Conservation (phyloP, 495 filamentous ascomycete genomes). For the Apodospora peruviana region DNA sequence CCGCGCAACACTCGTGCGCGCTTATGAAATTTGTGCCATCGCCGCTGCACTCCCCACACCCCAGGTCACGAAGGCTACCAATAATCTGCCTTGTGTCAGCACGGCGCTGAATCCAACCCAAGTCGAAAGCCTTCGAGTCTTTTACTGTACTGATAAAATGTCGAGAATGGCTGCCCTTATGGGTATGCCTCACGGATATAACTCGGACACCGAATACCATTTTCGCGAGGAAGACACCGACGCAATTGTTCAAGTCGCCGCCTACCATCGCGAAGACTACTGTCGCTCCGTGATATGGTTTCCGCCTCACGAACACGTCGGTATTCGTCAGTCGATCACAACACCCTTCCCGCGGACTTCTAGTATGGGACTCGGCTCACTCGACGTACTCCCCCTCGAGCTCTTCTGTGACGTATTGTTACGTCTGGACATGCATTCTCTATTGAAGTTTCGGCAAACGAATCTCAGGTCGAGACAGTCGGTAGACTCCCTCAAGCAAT, state of each 20-base stretch:
- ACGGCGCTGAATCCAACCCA: slow-evolving; percentile 1
- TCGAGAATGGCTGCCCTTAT: slow-evolving; percentile 13
- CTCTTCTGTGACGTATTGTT: slow-evolving; percentile 29
- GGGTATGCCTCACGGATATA: slow-evolving; percentile 15
- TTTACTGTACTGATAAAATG: slow-evolving; percentile 5
- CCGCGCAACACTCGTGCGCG: neutral
- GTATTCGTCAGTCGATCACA: slow-evolving; percentile 22
- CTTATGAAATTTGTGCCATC: neutral
- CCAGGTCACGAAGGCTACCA: too few relatives aligned
- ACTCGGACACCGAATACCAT: slow-evolving; percentile 17
- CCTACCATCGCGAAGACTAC: slow-evolving; percentile 33
- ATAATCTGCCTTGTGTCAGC: neutral
- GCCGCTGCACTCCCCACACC: neutral
- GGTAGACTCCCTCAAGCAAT: slow-evolving; percentile 30
- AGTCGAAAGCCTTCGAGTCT: neutral
- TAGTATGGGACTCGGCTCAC: slow-evolving; percentile 21
- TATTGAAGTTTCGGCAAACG: slow-evolving; percentile 36
- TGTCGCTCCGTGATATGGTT: slow-evolving; percentile 30
- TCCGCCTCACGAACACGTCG: slow-evolving; percentile 21
- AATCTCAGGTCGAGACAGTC: slow-evolving; percentile 29
- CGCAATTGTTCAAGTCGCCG: slow-evolving; percentile 16
- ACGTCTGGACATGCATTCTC: slow-evolving; percentile 32
- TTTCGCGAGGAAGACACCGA: slow-evolving; percentile 19
- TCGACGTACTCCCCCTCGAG: slow-evolving; percentile 33
- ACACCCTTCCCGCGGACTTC: slow-evolving; percentile 27